These are phyloP conservation scores for Dioscorea alata DNA, from an alignment of 106 monocot genomes.

Conservation along the genomic window DNA sequence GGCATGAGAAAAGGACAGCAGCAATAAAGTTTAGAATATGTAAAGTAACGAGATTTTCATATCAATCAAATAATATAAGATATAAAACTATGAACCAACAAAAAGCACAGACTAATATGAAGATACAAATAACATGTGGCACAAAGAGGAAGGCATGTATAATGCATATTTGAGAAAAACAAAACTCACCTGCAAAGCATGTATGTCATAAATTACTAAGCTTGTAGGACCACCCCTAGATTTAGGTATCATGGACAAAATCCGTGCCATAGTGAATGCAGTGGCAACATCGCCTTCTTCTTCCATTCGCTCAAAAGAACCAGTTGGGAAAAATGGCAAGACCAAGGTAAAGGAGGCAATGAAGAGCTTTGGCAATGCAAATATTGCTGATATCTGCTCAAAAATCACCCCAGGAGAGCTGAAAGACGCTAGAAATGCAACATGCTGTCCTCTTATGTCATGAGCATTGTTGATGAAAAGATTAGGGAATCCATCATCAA, in stretches of 20 bases:
- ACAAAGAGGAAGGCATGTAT: too few relatives aligned
- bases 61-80: too few relatives aligned
- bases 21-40: too few relatives aligned
- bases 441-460: constrained; percentile 90
- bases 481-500: constrained; percentile 97
- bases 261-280: constrained; percentile 92
- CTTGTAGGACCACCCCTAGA: constrained; percentile 96
- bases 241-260: constrained; percentile 87
- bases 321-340: constrained; percentile 95
- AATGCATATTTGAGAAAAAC: not conserved
- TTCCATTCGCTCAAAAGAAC: constrained; percentile 93
- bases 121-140: too few relatives aligned
- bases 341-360: constrained; percentile 91
- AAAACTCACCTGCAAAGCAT: constrained; percentile 80
- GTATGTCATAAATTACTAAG: constrained; percentile 89
- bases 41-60: too few relatives aligned
- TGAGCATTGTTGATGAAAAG: constrained; percentile 93
- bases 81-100: too few relatives aligned
- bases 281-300: constrained; percentile 91
- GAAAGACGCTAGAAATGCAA: constrained; percentile 91
- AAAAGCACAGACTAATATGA: too few relatives aligned
- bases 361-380: constrained; percentile 88
- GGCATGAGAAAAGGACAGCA: too few relatives aligned
- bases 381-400: constrained; percentile 93
- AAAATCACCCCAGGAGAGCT: constrained; percentile 91